phyloP scores from a whole-genome alignment of 352 stramenopile genomes.

The Globisporangium lucens region DNA sequence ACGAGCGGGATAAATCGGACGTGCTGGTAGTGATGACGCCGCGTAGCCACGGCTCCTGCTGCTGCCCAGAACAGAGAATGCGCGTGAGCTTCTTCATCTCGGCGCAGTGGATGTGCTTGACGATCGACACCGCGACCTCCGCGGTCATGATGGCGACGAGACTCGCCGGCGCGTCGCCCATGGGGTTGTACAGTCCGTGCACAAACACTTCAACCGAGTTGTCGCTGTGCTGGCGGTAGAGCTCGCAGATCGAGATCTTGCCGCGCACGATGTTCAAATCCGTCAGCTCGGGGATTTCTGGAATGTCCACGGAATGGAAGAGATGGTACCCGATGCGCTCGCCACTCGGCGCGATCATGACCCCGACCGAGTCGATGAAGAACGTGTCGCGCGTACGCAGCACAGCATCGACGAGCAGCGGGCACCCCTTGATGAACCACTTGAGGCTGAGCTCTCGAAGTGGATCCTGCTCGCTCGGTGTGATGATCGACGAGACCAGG shows the following conservation, averaged over 20 bases:
- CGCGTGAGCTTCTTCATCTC: slow-evolving; percentile 2
- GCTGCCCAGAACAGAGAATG: background rate
- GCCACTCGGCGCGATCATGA: background rate
- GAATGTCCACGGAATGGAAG: background rate
- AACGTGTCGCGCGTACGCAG: background rate
- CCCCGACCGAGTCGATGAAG: background rate
- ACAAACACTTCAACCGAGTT: background rate
- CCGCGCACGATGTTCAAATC: slow-evolving; percentile 7
- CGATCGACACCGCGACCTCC: background rate
- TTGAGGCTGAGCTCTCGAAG: background rate
- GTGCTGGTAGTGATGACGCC: no score
- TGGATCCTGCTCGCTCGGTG: background rate
- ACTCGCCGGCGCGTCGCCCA: background rate
- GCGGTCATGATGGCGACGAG: background rate
- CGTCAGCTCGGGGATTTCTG: background rate
- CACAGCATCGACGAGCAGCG: background rate
- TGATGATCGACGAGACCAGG: background rate
- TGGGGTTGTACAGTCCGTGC: background rate
- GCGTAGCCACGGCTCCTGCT: no score
- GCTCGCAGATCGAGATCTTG: slow-evolving; percentile 1
- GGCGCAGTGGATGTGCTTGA: background rate
- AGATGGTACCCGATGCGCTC: background rate
- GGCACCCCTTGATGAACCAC: background rate
- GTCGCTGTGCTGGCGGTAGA: slow-evolving; percentile 1
- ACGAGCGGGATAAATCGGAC: no score